A percentile compares a stretch with the other conserved stretches of the same genome.
phyloP scores from a whole-genome alignment of 257 asterid species.

The Lantana camara region DNA sequence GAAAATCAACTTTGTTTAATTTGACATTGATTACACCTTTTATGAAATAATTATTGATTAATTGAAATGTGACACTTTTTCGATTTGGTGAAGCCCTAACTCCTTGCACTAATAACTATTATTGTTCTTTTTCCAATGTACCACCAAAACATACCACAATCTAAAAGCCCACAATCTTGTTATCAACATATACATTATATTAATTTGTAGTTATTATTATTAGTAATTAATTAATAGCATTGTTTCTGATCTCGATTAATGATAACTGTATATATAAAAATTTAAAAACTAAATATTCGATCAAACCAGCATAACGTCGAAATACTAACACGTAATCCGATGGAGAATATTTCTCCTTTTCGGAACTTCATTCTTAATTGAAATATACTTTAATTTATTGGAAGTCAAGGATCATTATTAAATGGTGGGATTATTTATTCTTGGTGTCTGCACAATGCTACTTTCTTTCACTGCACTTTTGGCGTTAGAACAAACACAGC shows the following conservation, averaged over 20 bases:
- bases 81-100: slow-evolving; percentile 12
- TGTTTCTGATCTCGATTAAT: no score
- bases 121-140: background rate
- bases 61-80: background rate
- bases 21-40: background rate
- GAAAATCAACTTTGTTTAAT: background rate
- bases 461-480: background rate
- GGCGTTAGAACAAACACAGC: slow-evolving; percentile 31
- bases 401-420: background rate
- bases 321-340: no score
- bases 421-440: slow-evolving; percentile 1
- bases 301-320: no score
- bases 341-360: no score
- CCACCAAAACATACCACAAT: background rate
- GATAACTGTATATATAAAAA: no score
- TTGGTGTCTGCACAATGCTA: background rate
- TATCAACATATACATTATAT: background rate
- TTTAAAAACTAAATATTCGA: no score
- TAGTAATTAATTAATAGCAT: no score
- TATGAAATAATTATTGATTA: background rate
- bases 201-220: no score
- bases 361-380: background rate
- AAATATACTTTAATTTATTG: background rate
- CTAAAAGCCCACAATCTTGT: background rate
- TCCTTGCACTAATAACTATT: background rate